Evolutionary conservation across 495 filamentous ascomycete genomes (phyloP).

Genomic region (Sporormia fimetaria): DNA sequence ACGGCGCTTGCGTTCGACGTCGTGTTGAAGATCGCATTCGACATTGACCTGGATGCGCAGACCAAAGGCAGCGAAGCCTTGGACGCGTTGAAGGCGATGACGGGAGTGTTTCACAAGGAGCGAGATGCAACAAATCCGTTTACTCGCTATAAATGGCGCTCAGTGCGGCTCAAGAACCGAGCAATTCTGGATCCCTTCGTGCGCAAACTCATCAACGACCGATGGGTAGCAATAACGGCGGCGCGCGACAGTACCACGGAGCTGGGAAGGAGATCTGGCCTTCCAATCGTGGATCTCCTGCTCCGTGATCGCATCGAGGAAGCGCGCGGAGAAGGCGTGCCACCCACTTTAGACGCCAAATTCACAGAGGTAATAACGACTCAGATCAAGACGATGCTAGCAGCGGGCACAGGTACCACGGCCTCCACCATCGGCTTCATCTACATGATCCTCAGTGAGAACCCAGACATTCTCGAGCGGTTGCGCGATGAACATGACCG

Average conservation of each 20-base stretch:
- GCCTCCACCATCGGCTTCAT: conserved; percentile 19
- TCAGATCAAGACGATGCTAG: conserved; percentile 15
- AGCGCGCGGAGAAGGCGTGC: not conserved
- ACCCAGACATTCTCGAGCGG: conserved; percentile 8
- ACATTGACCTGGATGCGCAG: conserved; percentile 9
- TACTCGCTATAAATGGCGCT: no score
- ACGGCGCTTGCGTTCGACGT: conserved; percentile 11
- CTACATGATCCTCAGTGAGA: conserved; percentile 14
- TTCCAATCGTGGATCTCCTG: conserved; percentile 17
- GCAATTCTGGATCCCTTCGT: no score
- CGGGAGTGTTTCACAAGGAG: not conserved
- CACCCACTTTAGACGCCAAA: conserved; percentile 4
- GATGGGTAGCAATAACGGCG: no score
- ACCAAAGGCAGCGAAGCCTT: conserved; percentile 3
- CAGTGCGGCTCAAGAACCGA: no score
- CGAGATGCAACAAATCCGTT: conserved; percentile 10
- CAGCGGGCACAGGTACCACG: conserved; percentile 14
- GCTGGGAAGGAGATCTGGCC: conserved; percentile 9
- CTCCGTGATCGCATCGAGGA: conserved; percentile 12
- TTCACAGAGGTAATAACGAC: conserved; percentile 7
- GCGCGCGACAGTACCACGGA: no score
- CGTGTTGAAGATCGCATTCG: conserved; percentile 8
- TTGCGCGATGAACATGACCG: conserved; percentile 14
- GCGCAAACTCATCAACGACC: no score
- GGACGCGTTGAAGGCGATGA: conserved; percentile 3